A percentile compares a stretch with the other conserved stretches of the same genome.
Conservation (phyloP, 1,139 yeast genomes). For the Pichia inconspicua region DNA sequence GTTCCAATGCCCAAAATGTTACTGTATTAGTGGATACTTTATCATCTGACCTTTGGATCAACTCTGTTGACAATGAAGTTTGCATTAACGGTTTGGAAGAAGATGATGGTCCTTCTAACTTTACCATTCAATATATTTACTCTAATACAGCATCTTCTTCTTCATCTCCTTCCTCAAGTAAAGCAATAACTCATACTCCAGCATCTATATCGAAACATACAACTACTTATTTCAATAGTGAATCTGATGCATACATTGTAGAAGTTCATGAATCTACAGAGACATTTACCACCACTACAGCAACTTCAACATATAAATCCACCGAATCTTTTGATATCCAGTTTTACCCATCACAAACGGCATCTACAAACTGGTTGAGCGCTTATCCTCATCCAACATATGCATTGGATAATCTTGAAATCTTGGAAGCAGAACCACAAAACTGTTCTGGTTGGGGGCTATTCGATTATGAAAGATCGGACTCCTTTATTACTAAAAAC, state of each 20-base stretch:
- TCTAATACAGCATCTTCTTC: neutral
- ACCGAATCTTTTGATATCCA: conserved; percentile 5
- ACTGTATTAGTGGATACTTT: conserved; percentile 55
- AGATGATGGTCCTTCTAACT: neutral
- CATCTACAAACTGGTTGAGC: conserved; percentile 5
- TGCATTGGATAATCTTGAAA: conserved; percentile 29
- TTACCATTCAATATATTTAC: conserved; percentile 6
- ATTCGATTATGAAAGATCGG: conserved; percentile 38
- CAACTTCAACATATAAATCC: neutral
- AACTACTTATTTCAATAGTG: conserved; percentile 7
- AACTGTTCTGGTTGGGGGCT: conserved; percentile 37
- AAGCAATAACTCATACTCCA: neutral
- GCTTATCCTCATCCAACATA: conserved; percentile 11
- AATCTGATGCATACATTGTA: conserved; percentile 7
- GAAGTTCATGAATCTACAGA: conserved; percentile 10
- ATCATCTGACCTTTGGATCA: conserved; percentile 57
- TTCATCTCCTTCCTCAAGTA: neutral
- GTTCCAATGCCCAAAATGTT: conserved; percentile 44
- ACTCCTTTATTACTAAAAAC: conserved; percentile 37
- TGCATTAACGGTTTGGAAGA: conserved; percentile 6
- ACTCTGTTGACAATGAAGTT: conserved; percentile 10
- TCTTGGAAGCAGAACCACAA: conserved; percentile 14
- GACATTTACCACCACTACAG: conserved; percentile 1
- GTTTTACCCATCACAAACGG: conserved; percentile 10
- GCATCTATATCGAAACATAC: neutral